Conservation (phyloP, 305 asterid species). For the Ruellia speciosa region DNA sequence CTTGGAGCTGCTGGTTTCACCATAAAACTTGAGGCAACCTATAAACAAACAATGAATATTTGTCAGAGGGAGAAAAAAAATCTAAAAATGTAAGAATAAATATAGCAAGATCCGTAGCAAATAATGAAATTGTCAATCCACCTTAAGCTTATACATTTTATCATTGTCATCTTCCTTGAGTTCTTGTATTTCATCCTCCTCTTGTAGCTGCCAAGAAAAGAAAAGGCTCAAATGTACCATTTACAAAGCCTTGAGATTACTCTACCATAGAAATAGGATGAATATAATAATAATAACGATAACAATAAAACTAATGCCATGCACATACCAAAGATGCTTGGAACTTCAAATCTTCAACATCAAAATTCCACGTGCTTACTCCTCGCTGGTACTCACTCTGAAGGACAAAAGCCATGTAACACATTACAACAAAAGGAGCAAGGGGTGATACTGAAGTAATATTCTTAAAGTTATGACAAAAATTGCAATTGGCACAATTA, state of each 20-base stretch:
- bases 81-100: no score
- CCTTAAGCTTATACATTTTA: slow-evolving; percentile 27
- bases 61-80: neutral
- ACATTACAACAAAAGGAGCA: neutral
- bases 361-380: slow-evolving; percentile 99
- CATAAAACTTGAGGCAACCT: slow-evolving; percentile 34
- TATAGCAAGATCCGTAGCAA: slow-evolving; percentile 1
- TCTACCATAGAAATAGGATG: neutral
- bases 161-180: slow-evolving; percentile 49
- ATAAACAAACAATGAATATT: slow-evolving; percentile 18
- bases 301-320: slow-evolving; percentile 4
- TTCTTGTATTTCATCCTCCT: slow-evolving; percentile 71
- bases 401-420: slow-evolving; percentile 21
- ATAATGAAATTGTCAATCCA: slow-evolving; percentile 31
- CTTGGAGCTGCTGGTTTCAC: slow-evolving; percentile 24
- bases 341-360: slow-evolving; percentile 81
- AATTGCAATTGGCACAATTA: neutral
- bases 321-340: slow-evolving; percentile 87
- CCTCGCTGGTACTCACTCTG: slow-evolving; percentile 99
- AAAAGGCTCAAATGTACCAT: slow-evolving; percentile 24
- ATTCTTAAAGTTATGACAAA: neutral
- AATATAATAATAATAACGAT: slow-evolving; percentile 11
- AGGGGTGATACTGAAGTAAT: neutral
- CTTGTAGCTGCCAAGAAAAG: slow-evolving; percentile 60
- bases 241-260: slow-evolving; percentile 8